A percentile compares a stretch with the other conserved stretches of the same genome.
These are phyloP conservation scores for Phenoliferia sp. DNA, from an alignment of 1,284 basidiomycete genomes.

Conservation along the genomic window DNA sequence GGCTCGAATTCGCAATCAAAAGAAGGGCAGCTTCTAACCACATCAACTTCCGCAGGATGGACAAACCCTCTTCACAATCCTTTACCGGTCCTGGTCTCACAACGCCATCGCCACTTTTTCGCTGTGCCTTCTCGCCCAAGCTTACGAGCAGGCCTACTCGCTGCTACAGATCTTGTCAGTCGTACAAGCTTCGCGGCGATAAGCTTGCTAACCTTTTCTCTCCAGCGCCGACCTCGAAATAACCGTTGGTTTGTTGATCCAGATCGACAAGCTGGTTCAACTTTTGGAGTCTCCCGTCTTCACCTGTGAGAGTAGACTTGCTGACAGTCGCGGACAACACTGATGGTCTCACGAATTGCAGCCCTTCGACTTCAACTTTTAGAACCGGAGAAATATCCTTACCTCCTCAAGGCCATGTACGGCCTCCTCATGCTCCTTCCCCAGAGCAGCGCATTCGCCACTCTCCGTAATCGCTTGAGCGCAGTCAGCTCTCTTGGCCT, in stretches of 20 bases:
- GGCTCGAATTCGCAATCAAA: not conserved
- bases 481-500: slow-evolving; percentile 94
- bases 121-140: slow-evolving; percentile 90
- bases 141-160: slow-evolving; percentile 97
- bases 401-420: slow-evolving; percentile 95
- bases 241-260: slow-evolving; percentile 88
- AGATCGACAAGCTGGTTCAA: slow-evolving; percentile 97
- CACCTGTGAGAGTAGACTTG: slow-evolving; percentile 69
- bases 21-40: not conserved
- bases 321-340: not conserved
- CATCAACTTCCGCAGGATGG: slow-evolving; percentile 62
- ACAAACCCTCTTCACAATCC: slow-evolving; percentile 80
- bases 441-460: slow-evolving; percentile 94
- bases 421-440: slow-evolving; percentile 96
- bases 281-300: slow-evolving; percentile 97
- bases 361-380: slow-evolving; percentile 94
- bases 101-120: slow-evolving; percentile 96
- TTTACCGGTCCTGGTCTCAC: slow-evolving; percentile 98
- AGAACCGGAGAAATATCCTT: slow-evolving; percentile 93
- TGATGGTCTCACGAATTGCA: slow-evolving; percentile 41
- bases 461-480: slow-evolving; percentile 85
- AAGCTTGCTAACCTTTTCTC: not conserved
- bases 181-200: no score
- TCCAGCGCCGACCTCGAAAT: slow-evolving; percentile 91
- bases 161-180: slow-evolving; percentile 91